A percentile compares a stretch with the other conserved stretches of the same genome.
These are phyloP conservation scores for Carex pumila DNA, from an alignment of 176 grass and related monocot genomes.

Conservation along the genomic window DNA sequence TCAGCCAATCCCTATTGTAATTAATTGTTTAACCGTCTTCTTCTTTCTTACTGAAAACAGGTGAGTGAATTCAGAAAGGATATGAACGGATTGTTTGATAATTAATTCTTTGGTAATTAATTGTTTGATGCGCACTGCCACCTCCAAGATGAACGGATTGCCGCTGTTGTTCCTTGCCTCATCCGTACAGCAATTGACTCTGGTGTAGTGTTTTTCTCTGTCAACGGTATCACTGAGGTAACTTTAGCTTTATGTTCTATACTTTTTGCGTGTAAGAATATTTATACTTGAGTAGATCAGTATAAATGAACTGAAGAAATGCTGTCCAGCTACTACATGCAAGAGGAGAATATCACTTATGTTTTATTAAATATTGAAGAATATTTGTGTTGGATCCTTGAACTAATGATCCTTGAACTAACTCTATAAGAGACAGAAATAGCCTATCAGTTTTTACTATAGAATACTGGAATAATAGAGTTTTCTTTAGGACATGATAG, in stretches of 20 bases:
- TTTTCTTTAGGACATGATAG: not conserved
- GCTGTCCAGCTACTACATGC: too few species aligned
- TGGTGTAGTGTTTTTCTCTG: slow-evolving; percentile 55
- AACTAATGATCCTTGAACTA: not conserved
- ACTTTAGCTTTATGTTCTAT: not conserved
- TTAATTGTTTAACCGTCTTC: too few species aligned
- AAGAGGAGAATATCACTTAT: not conserved
- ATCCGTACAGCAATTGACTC: slow-evolving; percentile 49
- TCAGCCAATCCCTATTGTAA: too few species aligned
- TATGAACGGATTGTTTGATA: too few species aligned
- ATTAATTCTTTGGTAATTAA: too few species aligned
- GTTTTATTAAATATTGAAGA: too few species aligned
- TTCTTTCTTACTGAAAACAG: not conserved
- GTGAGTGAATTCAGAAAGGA: not conserved
- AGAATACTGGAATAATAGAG: not conserved
- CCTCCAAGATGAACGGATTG: slow-evolving; percentile 63
- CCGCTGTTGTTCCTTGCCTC: slow-evolving; percentile 36
- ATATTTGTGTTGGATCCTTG: not conserved
- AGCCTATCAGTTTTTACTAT: not conserved
- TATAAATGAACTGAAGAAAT: not conserved
- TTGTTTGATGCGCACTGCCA: slow-evolving; percentile 87
- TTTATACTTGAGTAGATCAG: not conserved
- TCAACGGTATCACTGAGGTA: slow-evolving; percentile 73
- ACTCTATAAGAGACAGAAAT: not conserved
- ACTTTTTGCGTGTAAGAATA: not conserved